Evolutionary conservation across 306 rosid species (phyloP), one percentile per base, ranked within the genome.

Genomic region (Inga oerstediana): DNA sequence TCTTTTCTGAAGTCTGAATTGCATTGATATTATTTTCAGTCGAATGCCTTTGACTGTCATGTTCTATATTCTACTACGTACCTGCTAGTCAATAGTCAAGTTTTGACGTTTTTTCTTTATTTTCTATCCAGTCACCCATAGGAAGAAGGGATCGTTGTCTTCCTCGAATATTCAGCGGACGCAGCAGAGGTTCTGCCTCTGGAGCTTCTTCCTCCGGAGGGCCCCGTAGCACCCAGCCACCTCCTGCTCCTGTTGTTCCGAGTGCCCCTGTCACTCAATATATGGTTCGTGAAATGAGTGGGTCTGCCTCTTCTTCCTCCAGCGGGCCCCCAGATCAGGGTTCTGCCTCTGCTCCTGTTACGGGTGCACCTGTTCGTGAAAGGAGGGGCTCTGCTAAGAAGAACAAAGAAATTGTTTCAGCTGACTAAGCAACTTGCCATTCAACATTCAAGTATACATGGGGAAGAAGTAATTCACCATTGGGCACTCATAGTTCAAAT

Each of bases 401-500:
- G 34, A 32, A 32, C 34, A 32, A 32, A 32, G 34, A 32, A 32
- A 32, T 32, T 32, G 34, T 32, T 32, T 32, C 34, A 32, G 34
- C 34, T 32, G 34, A 32, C 34, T 32, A 32, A 32, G 2, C 34
- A 3, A 16, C 45, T 24, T 93, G 97, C 34, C 34, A 32, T 32
- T 32, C 34, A 32, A 32, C 34, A 32, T 32, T 32, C 3, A 32
- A 32, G 34, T 32, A 32, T 32, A 32, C 34, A 32, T 32, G 24
- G 93, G 86, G 88, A 95, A 93, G 90, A 91, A 95, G 79, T 92
- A 92, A 87, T 88, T 91, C 72, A 93, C 84, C 90, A 83, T 95
- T 24, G 98, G 94, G 83, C 98, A 95, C 46, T 90, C 97, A 19
- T 90, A 95, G 89, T 93, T 95, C 79, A 93, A 89, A 88, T 95